phyloP scores from a whole-genome alignment of 2,329 filamentous ascomycete species.

The Fusarium chlamydosporum region DNA sequence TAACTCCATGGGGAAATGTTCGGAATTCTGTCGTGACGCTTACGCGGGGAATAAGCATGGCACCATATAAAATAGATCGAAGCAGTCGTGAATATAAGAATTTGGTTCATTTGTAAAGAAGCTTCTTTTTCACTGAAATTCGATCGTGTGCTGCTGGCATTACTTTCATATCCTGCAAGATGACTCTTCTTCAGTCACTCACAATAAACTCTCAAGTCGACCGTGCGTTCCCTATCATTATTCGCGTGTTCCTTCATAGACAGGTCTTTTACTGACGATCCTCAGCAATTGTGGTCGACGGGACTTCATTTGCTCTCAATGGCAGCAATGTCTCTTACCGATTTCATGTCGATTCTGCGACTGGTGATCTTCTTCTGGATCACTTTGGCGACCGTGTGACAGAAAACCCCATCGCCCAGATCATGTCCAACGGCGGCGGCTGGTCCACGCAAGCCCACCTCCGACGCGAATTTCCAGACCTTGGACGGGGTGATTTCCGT shows the following conservation, averaged over 20 bases:
- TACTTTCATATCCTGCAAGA: neutral
- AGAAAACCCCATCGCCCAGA: constrained; percentile 63
- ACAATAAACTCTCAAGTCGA: neutral
- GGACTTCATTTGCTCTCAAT: constrained; percentile 69
- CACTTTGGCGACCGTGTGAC: constrained; percentile 71
- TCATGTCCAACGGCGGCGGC: constrained; percentile 58
- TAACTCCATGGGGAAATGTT: constrained; percentile 42
- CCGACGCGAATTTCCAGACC: constrained; percentile 74
- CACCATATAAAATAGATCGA: neutral
- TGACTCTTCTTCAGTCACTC: constrained; percentile 23
- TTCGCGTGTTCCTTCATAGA: no score
- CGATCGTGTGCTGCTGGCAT: no score
- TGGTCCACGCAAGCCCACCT: constrained; percentile 68
- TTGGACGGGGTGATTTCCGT: constrained; percentile 74
- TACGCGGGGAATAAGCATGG: neutral
- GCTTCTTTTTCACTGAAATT: neutral
- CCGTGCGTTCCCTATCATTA: constrained; percentile 8
- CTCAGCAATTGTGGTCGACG: constrained; percentile 67
- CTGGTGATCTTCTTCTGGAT: constrained; percentile 70
- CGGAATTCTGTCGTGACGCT: constrained; percentile 16
- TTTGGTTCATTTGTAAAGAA: neutral
- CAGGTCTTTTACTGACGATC: neutral
- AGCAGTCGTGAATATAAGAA: neutral
- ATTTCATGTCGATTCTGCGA: constrained; percentile 71
- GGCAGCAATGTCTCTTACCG: constrained; percentile 71